phyloP scores from a whole-genome alignment of 345 rosid species.

The Citrus unshiu region DNA sequence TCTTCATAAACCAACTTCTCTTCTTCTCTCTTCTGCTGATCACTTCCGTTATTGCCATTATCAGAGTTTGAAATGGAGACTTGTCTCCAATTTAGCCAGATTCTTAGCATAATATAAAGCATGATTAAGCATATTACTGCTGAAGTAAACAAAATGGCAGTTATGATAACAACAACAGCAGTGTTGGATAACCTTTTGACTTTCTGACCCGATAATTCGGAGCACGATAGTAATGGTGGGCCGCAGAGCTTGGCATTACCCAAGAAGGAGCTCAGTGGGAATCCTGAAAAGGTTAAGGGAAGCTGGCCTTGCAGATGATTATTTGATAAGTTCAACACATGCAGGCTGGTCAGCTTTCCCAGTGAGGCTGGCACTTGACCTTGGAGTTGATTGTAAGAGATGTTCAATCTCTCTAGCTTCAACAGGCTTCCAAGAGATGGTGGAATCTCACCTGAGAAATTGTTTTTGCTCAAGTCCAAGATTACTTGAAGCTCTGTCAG shows the following conservation, averaged over 20 bases:
- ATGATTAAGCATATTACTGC: conserved; percentile 52
- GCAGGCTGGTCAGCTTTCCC: conserved; percentile 71
- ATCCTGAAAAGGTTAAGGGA: conserved; percentile 51
- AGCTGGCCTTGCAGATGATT: conserved; percentile 67
- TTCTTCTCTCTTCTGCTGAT: conserved; percentile 30
- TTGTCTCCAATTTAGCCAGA: conserved; percentile 62
- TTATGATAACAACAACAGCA: conserved; percentile 42
- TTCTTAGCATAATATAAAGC: conserved; percentile 63
- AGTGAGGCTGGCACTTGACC: conserved; percentile 65
- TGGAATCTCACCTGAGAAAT: conserved; percentile 58
- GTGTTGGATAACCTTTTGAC: conserved; percentile 31
- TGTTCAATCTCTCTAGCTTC: conserved; percentile 68
- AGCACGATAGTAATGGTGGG: conserved; percentile 53
- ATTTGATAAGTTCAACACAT: conserved; percentile 63
- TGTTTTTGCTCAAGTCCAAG: conserved; percentile 70
- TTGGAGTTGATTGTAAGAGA: conserved; percentile 61
- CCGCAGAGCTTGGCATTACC: conserved; percentile 58
- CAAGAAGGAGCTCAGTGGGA: conserved; percentile 51
- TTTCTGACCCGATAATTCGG: conserved; percentile 15
- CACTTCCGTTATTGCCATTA: conserved; percentile 17
- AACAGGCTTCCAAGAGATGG: conserved; percentile 55
- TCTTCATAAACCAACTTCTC: not conserved
- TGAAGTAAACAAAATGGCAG: conserved; percentile 56
- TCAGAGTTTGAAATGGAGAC: conserved; percentile 38
- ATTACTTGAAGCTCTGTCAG: conserved; percentile 78